phyloP scores from a whole-genome alignment of 148 eudicot species.

The Nepenthes mirabilis region DNA sequence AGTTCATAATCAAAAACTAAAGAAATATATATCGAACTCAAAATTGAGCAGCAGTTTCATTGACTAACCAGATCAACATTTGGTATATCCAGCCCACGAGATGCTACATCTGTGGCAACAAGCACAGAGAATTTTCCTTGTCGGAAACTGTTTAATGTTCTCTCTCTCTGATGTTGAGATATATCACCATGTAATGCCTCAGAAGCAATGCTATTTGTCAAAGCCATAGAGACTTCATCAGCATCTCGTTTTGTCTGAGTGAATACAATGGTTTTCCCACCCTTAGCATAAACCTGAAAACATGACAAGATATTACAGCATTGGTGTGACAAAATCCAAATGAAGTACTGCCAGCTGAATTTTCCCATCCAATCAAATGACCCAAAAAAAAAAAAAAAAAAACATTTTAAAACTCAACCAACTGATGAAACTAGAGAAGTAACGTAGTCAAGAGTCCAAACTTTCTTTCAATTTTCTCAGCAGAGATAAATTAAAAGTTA shows the following conservation, averaged over 20 bases:
- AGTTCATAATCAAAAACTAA: neutral
- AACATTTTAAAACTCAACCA: too few relatives aligned
- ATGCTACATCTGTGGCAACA: conserved; percentile 98
- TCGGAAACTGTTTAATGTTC: conserved; percentile 83
- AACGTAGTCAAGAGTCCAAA: too few relatives aligned
- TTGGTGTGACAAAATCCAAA: neutral
- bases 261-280: conserved; percentile 90
- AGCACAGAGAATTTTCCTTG: conserved; percentile 92
- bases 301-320: neutral
- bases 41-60: neutral
- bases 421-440: too few relatives aligned
- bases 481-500: too few relatives aligned
- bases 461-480: too few relatives aligned
- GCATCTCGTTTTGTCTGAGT: conserved; percentile 96
- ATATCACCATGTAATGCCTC: conserved; percentile 98
- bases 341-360: conserved; percentile 1
- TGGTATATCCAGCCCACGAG: conserved; percentile 98
- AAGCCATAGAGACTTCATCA: conserved; percentile 82
- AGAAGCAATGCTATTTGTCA: conserved; percentile 81
- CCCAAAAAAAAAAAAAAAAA: neutral
- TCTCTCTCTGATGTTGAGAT: conserved; percentile 95
- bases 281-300: conserved; percentile 84
- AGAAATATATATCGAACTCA: neutral
- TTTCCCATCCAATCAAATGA: neutral
- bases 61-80: conserved; percentile 84